Evolutionary conservation across 2,329 filamentous ascomycete genomes (phyloP).

Genomic region (Diplodia sapinea): DNA sequence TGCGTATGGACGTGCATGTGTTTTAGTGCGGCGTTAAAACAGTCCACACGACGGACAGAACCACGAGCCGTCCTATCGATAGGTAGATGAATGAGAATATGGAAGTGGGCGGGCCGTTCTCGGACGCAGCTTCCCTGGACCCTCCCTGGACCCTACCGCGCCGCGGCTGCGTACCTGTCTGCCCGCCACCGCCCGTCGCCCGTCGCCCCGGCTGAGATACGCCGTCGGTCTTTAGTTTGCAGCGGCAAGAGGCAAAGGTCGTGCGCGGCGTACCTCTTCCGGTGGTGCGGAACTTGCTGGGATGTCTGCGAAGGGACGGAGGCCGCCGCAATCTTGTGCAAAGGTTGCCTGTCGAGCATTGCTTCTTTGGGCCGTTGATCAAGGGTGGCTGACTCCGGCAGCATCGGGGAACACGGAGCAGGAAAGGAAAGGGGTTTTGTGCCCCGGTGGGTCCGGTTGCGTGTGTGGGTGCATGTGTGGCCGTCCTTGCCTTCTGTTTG

Average conservation of each 20-base stretch:
- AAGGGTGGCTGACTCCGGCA: no score
- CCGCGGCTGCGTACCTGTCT: not conserved
- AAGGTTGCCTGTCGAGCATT: conserved; percentile 29
- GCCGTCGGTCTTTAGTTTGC: not conserved
- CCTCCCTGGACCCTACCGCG: no score
- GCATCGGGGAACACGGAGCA: not conserved
- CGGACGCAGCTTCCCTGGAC: no score
- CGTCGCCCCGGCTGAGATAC: conserved; percentile 1
- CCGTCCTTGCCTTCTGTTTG: conserved; percentile 11
- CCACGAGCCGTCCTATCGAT: not conserved
- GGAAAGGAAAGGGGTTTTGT: not conserved
- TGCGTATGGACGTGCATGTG: not conserved
- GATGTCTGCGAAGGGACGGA: conserved; percentile 18
- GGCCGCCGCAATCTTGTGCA: conserved; percentile 5
- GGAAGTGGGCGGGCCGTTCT: no score
- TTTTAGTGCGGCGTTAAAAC: not conserved
- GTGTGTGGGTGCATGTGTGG: conserved; percentile 8
- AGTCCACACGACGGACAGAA: not conserved
- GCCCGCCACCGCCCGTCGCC: not conserved
- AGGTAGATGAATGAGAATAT: not conserved
- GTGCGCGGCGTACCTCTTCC: not conserved
- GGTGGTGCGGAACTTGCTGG: conserved; percentile 3
- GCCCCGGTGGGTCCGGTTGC: not conserved
- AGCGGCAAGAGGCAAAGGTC: not conserved
- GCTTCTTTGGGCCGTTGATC: conserved; percentile 5